phyloP scores from a whole-genome alignment of 176 grass and related monocot genomes.

The Oryza glumipatula region DNA sequence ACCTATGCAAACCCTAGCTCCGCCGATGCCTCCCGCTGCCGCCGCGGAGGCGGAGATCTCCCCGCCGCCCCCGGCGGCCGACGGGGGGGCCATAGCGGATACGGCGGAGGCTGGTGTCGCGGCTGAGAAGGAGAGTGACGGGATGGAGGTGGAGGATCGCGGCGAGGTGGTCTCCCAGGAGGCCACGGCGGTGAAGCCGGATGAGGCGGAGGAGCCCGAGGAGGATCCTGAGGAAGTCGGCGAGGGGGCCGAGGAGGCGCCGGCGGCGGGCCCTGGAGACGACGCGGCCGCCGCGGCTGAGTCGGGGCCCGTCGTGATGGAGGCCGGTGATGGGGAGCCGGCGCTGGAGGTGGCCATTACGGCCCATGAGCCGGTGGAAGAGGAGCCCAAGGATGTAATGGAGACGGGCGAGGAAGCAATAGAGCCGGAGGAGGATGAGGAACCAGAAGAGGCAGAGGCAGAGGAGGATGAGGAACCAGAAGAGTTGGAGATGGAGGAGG shows the following conservation, averaged over 20 bases:
- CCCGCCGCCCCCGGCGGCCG: neutral
- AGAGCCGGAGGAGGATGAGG: neutral
- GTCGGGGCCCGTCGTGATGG: neutral
- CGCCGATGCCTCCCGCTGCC: neutral
- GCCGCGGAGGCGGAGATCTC: neutral
- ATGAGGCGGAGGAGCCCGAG: neutral
- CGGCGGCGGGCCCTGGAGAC: neutral
- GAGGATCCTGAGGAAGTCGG: slow-evolving; percentile 4
- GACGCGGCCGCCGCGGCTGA: neutral
- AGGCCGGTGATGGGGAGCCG: neutral
- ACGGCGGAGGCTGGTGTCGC: slow-evolving; percentile 4
- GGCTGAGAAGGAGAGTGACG: slow-evolving; percentile 2
- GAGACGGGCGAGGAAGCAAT: neutral
- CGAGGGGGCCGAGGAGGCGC: neutral
- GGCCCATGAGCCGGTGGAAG: slow-evolving; percentile 8
- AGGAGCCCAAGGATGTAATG: neutral
- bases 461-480: neutral
- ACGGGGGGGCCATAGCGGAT: slow-evolving; percentile 12
- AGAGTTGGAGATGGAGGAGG: neutral
- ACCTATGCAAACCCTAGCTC: slow-evolving; percentile 2
- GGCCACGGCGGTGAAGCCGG: neutral
- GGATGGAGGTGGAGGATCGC: slow-evolving; percentile 28
- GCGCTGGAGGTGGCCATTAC: neutral
- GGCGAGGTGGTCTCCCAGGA: slow-evolving; percentile 19
- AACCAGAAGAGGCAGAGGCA: neutral